Evolutionary conservation across 192 early-diverging fungal genomes (phyloP).

Genomic region (Coemansia asiatica): DNA sequence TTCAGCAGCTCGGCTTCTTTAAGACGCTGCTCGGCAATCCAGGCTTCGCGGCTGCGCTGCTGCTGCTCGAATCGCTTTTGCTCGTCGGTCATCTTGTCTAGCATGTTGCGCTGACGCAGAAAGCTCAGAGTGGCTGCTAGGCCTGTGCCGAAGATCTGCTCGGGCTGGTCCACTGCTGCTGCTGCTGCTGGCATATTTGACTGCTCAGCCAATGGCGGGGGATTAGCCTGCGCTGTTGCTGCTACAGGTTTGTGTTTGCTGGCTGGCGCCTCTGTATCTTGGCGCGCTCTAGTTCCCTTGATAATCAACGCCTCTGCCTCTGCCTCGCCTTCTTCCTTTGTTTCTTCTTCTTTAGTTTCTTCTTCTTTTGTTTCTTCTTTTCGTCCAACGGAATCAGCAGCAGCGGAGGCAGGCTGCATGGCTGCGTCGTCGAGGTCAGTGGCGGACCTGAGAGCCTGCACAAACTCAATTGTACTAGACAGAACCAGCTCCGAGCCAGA

Average conservation of each 20-base stretch:
- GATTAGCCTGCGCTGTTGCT: neutral
- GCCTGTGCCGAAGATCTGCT: slow-evolving; percentile 77
- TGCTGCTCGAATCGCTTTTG: slow-evolving; percentile 63
- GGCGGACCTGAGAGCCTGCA: slow-evolving; percentile 58
- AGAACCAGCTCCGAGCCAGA: slow-evolving; percentile 61
- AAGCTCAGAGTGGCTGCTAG: slow-evolving; percentile 81
- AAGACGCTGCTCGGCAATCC: slow-evolving; percentile 71
- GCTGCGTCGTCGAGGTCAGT: neutral
- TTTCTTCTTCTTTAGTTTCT: neutral
- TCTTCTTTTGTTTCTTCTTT: too few species aligned
- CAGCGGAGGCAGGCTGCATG: neutral
- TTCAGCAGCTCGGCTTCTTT: slow-evolving; percentile 60
- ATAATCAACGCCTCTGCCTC: slow-evolving; percentile 16
- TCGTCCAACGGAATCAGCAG: too few species aligned
- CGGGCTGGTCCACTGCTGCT: slow-evolving; percentile 26
- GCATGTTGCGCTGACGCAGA: slow-evolving; percentile 75
- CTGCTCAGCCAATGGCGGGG: neutral
- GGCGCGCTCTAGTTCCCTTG: neutral
- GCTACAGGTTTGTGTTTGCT: neutral
- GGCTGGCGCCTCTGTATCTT: neutral
- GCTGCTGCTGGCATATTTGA: neutral
- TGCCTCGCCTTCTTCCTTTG: neutral
- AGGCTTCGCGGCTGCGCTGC: slow-evolving; percentile 51
- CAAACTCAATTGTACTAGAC: slow-evolving; percentile 88
- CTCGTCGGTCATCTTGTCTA: slow-evolving; percentile 65